phyloP scores from a whole-genome alignment of 2,329 filamentous ascomycete genomes.

The Fusarium graminum region DNA sequence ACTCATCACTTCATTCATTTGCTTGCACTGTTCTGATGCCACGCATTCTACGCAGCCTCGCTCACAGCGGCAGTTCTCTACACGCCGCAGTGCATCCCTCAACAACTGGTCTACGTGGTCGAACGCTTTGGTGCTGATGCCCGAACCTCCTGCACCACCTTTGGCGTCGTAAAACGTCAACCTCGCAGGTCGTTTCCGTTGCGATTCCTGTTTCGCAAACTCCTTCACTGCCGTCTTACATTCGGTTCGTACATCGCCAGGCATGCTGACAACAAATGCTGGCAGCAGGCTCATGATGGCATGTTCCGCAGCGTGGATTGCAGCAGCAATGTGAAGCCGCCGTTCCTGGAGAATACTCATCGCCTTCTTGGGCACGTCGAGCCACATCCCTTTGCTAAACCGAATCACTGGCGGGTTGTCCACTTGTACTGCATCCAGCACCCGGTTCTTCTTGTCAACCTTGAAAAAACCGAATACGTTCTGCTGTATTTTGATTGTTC shows the following conservation, averaged over 20 bases:
- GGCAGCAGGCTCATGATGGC: slow-evolving; percentile 88
- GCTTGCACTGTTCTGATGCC: slow-evolving; percentile 84
- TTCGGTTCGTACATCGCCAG: slow-evolving; percentile 92
- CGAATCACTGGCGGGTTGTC: slow-evolving; percentile 93
- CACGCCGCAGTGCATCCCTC: slow-evolving; percentile 78
- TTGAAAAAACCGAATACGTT: slow-evolving; percentile 98
- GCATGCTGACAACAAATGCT: slow-evolving; percentile 89
- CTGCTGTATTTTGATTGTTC: slow-evolving; percentile 85
- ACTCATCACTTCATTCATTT: slow-evolving; percentile 92
- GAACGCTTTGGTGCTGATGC: slow-evolving; percentile 92
- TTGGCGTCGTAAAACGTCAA: slow-evolving; percentile 97
- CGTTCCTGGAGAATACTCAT: slow-evolving; percentile 81
- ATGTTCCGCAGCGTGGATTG: slow-evolving; percentile 95
- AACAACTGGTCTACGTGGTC: slow-evolving; percentile 89
- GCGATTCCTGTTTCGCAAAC: slow-evolving; percentile 77
- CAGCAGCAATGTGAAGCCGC: slow-evolving; percentile 83
- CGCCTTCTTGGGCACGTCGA: slow-evolving; percentile 85
- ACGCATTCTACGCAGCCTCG: slow-evolving; percentile 93
- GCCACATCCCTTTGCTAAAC: slow-evolving; percentile 91
- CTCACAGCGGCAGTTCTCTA: slow-evolving; percentile 80
- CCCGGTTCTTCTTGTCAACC: slow-evolving; percentile 84
- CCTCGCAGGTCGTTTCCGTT: slow-evolving; percentile 85
- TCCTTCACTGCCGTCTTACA: slow-evolving; percentile 93
- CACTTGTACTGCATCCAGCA: slow-evolving; percentile 92
- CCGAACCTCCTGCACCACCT: slow-evolving; percentile 84